These are phyloP conservation scores for Colletotrichum plurivorum DNA, from an alignment of 2,329 filamentous ascomycete genomes.

Conservation along the genomic window DNA sequence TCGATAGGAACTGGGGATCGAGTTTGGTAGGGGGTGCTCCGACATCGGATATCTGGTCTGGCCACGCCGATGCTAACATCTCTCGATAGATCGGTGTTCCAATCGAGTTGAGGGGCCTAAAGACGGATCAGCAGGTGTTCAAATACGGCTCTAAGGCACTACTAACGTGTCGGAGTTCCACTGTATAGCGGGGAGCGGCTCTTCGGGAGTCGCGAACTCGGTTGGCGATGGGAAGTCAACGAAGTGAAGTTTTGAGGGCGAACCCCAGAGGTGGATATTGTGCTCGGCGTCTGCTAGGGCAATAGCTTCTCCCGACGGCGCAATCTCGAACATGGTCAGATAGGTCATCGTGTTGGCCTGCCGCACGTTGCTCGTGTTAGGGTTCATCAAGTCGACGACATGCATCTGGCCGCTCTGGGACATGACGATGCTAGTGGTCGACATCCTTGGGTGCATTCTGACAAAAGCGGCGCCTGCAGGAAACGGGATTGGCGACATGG, in stretches of 20 bases:
- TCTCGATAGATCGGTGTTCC: conserved; percentile 97
- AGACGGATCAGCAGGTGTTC: conserved; percentile 2
- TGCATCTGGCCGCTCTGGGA: conserved; percentile 95
- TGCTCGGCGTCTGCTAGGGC: conserved; percentile 85
- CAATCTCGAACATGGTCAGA: conserved; percentile 86
- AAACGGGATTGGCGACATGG: conserved; percentile 91
- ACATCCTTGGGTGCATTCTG: conserved; percentile 95
- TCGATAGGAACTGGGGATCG: conserved; percentile 78
- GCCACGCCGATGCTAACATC: conserved; percentile 89
- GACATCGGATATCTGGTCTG: conserved; percentile 86
- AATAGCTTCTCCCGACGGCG: conserved; percentile 88
- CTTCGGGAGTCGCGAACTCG: conserved; percentile 80
- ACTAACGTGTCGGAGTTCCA: conserved; percentile 80
- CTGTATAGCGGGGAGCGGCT: conserved; percentile 72
- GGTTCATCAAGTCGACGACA: conserved; percentile 95
- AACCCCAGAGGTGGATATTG: conserved; percentile 89
- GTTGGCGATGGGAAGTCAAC: conserved; percentile 84
- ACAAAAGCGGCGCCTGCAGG: conserved; percentile 95
- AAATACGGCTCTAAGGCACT: conserved; percentile 20
- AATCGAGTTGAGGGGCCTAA: conserved; percentile 81
- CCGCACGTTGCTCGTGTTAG: conserved; percentile 86
- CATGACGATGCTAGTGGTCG: conserved; percentile 93
- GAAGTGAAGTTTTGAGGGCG: conserved; percentile 87
- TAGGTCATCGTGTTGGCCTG: conserved; percentile 82
- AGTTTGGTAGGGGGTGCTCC: conserved; percentile 85